Percentiles rank a stretch among this genome's conserved stretches.
Conservation (phyloP, 257 asterid species). For the Vinca minor region DNA sequence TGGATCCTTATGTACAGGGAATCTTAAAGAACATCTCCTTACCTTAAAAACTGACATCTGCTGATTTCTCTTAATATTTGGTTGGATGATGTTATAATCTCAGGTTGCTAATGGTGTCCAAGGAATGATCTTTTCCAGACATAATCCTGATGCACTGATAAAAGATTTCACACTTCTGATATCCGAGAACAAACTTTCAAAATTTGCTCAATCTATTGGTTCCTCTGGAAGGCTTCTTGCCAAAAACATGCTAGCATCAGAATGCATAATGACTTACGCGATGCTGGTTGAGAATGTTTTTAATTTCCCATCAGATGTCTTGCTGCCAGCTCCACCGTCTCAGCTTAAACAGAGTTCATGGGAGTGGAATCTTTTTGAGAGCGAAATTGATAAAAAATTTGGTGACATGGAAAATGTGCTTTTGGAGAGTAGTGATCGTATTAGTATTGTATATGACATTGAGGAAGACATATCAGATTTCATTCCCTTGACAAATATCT, state of each 20-base stretch:
- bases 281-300: conserved; percentile 62
- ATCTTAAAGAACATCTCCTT: neutral
- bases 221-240: conserved; percentile 71
- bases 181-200: conserved; percentile 56
- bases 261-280: conserved; percentile 60
- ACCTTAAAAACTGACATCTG: neutral
- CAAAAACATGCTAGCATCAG: conserved; percentile 77
- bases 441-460: conserved; percentile 53
- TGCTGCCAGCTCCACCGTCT: conserved; percentile 56
- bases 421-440: conserved; percentile 30
- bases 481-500: conserved; percentile 31
- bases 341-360: conserved; percentile 51
- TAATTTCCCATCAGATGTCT: conserved; percentile 83
- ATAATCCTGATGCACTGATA: conserved; percentile 51
- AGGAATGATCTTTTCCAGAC: conserved; percentile 56
- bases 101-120: conserved; percentile 85
- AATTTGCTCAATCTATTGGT: conserved; percentile 59
- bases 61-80: conserved; percentile 13
- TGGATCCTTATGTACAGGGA: conserved; percentile 8
- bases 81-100: conserved; percentile 17
- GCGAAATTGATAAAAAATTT: conserved; percentile 39
- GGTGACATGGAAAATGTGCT: conserved; percentile 22
- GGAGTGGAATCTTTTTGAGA: conserved; percentile 67
- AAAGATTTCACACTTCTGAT: conserved; percentile 61
- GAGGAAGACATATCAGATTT: conserved; percentile 48